Conservation (phyloP, 1,139 yeast genomes). For the Meyerozyma carpophila region DNA sequence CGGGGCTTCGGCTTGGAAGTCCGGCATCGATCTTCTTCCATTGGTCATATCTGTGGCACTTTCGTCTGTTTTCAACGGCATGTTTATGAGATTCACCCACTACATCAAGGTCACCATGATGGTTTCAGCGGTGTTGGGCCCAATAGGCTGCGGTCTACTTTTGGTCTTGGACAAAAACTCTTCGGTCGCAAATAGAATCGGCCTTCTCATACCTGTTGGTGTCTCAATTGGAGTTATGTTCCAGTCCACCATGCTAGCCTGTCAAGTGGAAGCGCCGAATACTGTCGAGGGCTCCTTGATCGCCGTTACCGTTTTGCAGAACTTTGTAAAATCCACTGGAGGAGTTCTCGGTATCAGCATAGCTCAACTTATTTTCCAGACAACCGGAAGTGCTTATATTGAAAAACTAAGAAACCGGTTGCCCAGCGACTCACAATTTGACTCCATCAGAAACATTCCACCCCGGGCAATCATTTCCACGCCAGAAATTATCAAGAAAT, state of each 20-base stretch:
- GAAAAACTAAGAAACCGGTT: constrained; percentile 11
- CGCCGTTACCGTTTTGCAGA: constrained; percentile 42
- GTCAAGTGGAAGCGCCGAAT: constrained; percentile 53
- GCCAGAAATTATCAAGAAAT: constrained; percentile 21
- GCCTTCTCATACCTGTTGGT: constrained; percentile 50
- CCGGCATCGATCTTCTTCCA: constrained; percentile 58
- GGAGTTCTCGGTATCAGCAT: constrained; percentile 45
- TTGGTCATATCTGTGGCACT: constrained; percentile 47
- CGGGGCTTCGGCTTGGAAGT: constrained; percentile 44
- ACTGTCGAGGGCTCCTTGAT: constrained; percentile 45
- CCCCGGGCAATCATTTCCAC: constrained; percentile 20
- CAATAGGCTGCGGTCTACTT: constrained; percentile 51
- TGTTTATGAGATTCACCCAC: constrained; percentile 41
- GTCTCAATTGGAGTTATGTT: constrained; percentile 49
- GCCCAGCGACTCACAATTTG: constrained; percentile 9
- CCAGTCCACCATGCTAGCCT: constrained; percentile 47
- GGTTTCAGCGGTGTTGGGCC: constrained; percentile 36
- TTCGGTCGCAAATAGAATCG: constrained; percentile 37
- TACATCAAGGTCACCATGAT: constrained; percentile 44
- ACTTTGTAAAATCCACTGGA: constrained; percentile 43
- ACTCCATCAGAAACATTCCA: constrained; percentile 13
- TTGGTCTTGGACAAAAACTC: constrained; percentile 35
- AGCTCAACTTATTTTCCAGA: constrained; percentile 42
- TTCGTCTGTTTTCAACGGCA: constrained; percentile 42
- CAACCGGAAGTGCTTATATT: constrained; percentile 21